Evolutionary conservation across 192 early-diverging fungal genomes (phyloP).

Genomic region (Coemansia sp.): DNA sequence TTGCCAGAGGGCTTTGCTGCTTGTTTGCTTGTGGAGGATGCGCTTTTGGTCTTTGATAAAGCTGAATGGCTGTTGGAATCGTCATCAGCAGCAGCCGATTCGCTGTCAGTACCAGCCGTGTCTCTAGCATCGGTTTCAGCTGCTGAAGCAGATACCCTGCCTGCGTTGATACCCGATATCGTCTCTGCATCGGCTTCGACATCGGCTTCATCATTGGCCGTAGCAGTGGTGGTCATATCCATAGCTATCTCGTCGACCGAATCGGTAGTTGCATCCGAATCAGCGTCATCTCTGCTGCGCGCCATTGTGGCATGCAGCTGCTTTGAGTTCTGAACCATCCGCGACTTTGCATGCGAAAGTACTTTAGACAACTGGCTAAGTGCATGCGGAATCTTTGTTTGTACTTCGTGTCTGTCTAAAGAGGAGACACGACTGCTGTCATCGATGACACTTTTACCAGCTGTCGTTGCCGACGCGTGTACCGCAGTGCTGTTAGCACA

Average conservation of each 20-base stretch:
- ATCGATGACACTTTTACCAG: background rate
- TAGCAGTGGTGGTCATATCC: constrained; percentile 1
- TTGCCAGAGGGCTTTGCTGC: background rate
- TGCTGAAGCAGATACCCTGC: background rate
- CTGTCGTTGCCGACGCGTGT: background rate
- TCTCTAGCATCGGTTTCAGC: background rate
- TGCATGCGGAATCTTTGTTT: background rate
- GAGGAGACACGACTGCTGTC: background rate
- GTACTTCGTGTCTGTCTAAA: background rate
- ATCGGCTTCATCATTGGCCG: background rate
- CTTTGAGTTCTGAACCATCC: constrained; percentile 31
- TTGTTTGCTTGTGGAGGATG: background rate
- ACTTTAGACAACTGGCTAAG: background rate
- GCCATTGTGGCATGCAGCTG: constrained; percentile 33
- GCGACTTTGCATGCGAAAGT: constrained; percentile 2
- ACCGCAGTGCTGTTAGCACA: constrained; percentile 1
- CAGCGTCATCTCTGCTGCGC: background rate
- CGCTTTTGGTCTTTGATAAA: background rate
- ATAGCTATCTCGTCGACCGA: constrained; percentile 17
- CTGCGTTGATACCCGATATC: constrained; percentile 2
- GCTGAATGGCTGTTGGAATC: background rate
- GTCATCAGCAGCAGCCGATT: constrained; percentile 1
- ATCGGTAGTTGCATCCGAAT: constrained; percentile 14
- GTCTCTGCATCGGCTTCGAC: background rate
- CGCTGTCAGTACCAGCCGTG: background rate